Evolutionary conservation across 495 filamentous ascomycete genomes (phyloP), one percentile per base, ranked within the genome.

Genomic region (Polyplosphaeria fusca): DNA sequence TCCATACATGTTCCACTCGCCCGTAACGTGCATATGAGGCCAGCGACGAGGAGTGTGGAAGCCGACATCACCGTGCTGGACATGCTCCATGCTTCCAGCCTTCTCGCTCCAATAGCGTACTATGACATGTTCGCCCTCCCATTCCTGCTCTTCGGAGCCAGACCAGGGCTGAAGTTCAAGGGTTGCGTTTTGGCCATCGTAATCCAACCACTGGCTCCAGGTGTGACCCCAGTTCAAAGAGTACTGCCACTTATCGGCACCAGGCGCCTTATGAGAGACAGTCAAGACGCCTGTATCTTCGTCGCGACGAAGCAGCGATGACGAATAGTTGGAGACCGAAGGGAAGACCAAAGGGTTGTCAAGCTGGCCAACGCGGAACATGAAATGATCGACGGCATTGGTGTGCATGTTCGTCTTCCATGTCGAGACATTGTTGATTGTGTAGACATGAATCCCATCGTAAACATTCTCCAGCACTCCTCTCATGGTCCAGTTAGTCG

Each of bases 21-120:
- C 85, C 37, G 87, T 79, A 49, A 82, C 73, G 70, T 76, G 87
- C 37, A 88, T 67, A 67, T 87, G 83, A 5, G 85, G 85, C 55
- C 81, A 84, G 5, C 77, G 76, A 19, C 85, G 74, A 2, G 69
- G 73, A 0, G 55, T 48, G 4, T 48, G 38, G 58, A 71, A 77
- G 23, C 59, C 69, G 24, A 77, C 62, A 65, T 88, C 86, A 22
- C 80, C 80, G 58, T 85, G 79, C 64, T 86, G 84, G 3, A 81
- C 64, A 55, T 86, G 82, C 57, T 77, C 75, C 60, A 82, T 86
- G 54, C 83, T 86, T 1, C 83, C 86, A 16, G 82, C 76, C 18
- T 81, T 71, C 38, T 76, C 75, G 67, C 77, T 85, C 79, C 77
- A 89, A 66, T 89, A 89, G 57, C 87, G 82, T 23, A 86, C 79